Evolutionary conservation across 768 basidiomycete species (phyloP), one percentile per base, ranked within the genome.

Genomic region (Trametes sanguinea): DNA sequence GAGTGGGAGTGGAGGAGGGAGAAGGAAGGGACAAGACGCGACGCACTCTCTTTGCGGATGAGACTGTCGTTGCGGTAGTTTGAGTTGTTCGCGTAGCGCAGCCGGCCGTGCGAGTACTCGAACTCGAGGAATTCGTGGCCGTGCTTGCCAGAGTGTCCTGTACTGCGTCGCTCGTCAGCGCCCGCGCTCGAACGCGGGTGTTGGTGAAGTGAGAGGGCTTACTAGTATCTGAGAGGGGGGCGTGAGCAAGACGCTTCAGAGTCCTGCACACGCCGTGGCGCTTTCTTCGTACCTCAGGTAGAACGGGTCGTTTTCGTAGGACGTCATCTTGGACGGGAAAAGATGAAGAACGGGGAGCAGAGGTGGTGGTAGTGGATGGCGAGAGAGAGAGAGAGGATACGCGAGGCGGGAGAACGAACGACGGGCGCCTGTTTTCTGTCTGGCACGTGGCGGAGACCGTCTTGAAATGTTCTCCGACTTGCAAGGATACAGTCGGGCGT

Each of bases 41-140:
- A 83, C 94, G 70, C 68, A 97, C 95, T 97, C 77, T 99, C 97
- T 92, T 98, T 98, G 64, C 96, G 86, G 73, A 99, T 98, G 51
- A 99, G 79, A 74, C 89, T 91, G 78, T 99, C 97, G 69, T 98
- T 98, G 35, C 97, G 81, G 78, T 99, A 99, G 77, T 99, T 99
- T 9, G 96, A 98, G 81, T 98, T 98, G 81, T 98, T 96, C 64
- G 97, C 97, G 74, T 98, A 99, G 67, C 97, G 86, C 57, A 98
- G 83, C 66, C 96, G 89, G 42, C 96, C 96, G 79, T 95, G 92
- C 13, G 93, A 90, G 78, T 98, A 98, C 75, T 98, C 96, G 70
- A 98, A 99, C 74, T 99, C 96, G 48, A 99, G 83, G 75, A 98
- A 98, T 75, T 97, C 95, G 77, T 97, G 95, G 22, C 94, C 95